A percentile compares a stretch with the other conserved stretches of the same genome.
These are phyloP conservation scores for Blastobotrys aristatus DNA, from an alignment of 1,139 yeast genomes.

Conservation along the genomic window DNA sequence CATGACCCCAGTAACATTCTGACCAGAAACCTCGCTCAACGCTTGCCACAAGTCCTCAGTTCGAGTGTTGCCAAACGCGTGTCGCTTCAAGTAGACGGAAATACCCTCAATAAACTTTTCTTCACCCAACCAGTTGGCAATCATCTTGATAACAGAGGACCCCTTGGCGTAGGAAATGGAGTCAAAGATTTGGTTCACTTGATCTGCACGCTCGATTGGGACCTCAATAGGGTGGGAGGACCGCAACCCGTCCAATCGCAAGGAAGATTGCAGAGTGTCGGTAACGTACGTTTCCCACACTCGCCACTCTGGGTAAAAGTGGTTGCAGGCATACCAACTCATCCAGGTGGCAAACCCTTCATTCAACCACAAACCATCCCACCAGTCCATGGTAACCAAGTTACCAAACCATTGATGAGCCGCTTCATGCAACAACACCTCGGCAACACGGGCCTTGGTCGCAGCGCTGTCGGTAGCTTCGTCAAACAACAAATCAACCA, in stretches of 20 bases:
- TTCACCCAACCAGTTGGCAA: conserved; percentile 62
- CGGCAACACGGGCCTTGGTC: conserved; percentile 62
- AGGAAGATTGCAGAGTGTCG: conserved; percentile 59
- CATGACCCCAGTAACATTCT: conserved; percentile 51
- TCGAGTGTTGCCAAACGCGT: conserved; percentile 56
- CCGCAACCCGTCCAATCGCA: conserved; percentile 61
- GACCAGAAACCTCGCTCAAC: conserved; percentile 49
- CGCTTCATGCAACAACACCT: conserved; percentile 73
- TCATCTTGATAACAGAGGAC: conserved; percentile 68
- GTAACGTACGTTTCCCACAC: conserved; percentile 59
- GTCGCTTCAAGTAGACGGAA: conserved; percentile 53
- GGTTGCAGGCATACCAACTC: conserved; percentile 63
- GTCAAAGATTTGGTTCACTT: conserved; percentile 74
- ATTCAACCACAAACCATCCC: conserved; percentile 81
- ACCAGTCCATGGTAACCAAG: conserved; percentile 79
- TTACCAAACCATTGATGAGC: conserved; percentile 87
- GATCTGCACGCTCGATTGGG: conserved; percentile 66
- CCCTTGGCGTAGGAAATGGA: conserved; percentile 75
- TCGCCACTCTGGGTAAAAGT: conserved; percentile 67
- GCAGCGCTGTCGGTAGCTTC: conserved; percentile 46
- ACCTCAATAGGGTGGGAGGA: conserved; percentile 78
- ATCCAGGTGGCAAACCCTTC: conserved; percentile 86
- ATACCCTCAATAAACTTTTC: conserved; percentile 67
- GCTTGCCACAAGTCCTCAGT: conserved; percentile 58
- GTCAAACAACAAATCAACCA: conserved; percentile 61